Evolutionary conservation across 1,284 basidiomycete genomes (phyloP), one percentile per base, ranked within the genome.

Genomic region (Ustilago loliicola): DNA sequence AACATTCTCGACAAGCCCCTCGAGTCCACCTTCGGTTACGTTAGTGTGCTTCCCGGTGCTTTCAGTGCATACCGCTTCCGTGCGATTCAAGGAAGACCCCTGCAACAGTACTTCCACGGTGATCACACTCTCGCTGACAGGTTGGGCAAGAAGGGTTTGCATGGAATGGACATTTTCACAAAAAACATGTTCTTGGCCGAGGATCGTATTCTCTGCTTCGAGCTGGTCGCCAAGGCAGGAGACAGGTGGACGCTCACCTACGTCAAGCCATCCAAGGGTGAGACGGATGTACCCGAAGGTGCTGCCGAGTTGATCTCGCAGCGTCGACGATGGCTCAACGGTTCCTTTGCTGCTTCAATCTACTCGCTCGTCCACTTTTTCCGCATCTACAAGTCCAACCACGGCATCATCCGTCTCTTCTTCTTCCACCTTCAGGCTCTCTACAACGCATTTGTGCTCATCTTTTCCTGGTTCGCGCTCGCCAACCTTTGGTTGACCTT

Each of bases 41-140:
- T 86, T 23, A 95, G 94, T 52, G 96, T 98, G 72, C 88, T 98
- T 66, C 96, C 96, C 55, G 96, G 96, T 85, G 96, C 96, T 56
- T 98, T 98, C 89, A 96, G 94, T 8, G 95, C 95, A 7, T 98
- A 98, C 86, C 91, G 94, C 32, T 98, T 88, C 88, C 91, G 92
- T 27, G 96, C 97, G 27, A 95, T 99, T 80, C 91, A 92, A 73
- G 96, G 96, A 1, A 90, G 93, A 10, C 96, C 96, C 5, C 90
- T 99, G 29, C 93, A 96, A 83, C 96, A 98, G 86, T 98, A 98
- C 88, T 98, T 98, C 90, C 96, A 98, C 83, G 96, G 96, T 81
- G 96, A 99, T 86, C 95, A 98, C 86, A 85, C 85, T 11, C 25
- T 86, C 40, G 95, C 96, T 21, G 94, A 95, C 79, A 91, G 95